Evolutionary conservation across 306 rosid species (phyloP).

Genomic region (Vigna angularis): DNA sequence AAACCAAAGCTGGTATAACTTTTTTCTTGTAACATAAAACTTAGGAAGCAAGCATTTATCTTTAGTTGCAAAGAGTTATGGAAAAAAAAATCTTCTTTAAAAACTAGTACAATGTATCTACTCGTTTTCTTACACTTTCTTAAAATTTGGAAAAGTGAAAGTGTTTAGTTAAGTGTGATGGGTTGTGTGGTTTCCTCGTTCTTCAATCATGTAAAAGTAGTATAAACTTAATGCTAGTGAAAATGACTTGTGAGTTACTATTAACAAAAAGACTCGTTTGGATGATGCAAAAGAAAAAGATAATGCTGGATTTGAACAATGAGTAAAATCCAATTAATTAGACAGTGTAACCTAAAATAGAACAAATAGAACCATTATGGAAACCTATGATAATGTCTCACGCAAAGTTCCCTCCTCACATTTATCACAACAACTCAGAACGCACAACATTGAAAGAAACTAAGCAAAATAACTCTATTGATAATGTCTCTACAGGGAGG

Average conservation of each 20-base stretch:
- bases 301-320: not conserved
- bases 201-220: not conserved
- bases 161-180: not conserved
- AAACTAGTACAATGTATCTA: not conserved
- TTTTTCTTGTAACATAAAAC: no score
- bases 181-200: not conserved
- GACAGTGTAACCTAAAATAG: not conserved
- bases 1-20: no score
- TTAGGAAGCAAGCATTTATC: not conserved
- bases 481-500: not conserved
- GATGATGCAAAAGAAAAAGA: not conserved
- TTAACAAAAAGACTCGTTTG: not conserved
- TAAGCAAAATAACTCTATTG: not conserved
- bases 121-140: not conserved
- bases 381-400: not conserved
- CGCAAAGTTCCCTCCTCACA: not conserved
- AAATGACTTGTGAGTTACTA: not conserved
- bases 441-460: not conserved
- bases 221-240: not conserved
- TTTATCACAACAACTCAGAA: not conserved
- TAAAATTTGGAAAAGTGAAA: not conserved
- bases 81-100: not conserved
- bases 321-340: slow-evolving; percentile 2
- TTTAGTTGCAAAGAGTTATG: not conserved
- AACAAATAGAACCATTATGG: slow-evolving; percentile 30